Evolutionary conservation across 352 stramenopile species (phyloP), one percentile per base, ranked within the genome.

Genomic region (Thalassiosira livingstoniorum): DNA sequence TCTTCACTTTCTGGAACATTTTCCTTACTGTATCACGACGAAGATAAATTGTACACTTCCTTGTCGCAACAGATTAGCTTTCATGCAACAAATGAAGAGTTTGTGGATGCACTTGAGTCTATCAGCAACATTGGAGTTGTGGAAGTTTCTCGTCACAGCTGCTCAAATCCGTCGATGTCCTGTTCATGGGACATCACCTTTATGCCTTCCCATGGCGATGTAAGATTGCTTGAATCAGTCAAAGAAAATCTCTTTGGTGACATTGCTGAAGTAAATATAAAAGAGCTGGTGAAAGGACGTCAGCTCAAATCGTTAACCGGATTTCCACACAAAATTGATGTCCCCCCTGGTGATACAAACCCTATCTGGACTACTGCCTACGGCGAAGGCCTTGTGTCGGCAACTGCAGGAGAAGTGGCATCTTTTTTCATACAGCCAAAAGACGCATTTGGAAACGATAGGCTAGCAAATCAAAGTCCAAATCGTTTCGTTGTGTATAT

Each of bases 341-440:
- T 98, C 73, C 72, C 69, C 32, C 91, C 92, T 1, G 87, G 83
- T 51, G 54, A 75, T 37, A 88, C 89, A 1, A 68, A 86, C 71
- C 71, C 92, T 27, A 45, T 67, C 25, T 74, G 51, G 69, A 93
- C 85, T 1, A 92, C 80, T 35, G 92, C 90, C 29, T 92, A 86
- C 77, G 93, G 93, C 21, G 35, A 96, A 54, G 95, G 95, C 5
- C 80, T 99, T 25, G 81, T 96, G 7, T 89, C 96, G 80, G 96
- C 95, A 10, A 95, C 96, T 3, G 96, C 97, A 2, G 97, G 96
- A 0, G 88, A 95, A 21, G 87, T 90, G 1, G 95, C 95, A 0
- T 94, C 92, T 34, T 98, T 99, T 85, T 96, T 90, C 2, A 97
- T 98, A 69, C 96, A 98, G 75, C 92, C 95, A 0, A 97, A 97